Evolutionary conservation across 768 basidiomycete species (phyloP), one percentile per base, ranked within the genome.

Genomic region (Leccinum arenicola): DNA sequence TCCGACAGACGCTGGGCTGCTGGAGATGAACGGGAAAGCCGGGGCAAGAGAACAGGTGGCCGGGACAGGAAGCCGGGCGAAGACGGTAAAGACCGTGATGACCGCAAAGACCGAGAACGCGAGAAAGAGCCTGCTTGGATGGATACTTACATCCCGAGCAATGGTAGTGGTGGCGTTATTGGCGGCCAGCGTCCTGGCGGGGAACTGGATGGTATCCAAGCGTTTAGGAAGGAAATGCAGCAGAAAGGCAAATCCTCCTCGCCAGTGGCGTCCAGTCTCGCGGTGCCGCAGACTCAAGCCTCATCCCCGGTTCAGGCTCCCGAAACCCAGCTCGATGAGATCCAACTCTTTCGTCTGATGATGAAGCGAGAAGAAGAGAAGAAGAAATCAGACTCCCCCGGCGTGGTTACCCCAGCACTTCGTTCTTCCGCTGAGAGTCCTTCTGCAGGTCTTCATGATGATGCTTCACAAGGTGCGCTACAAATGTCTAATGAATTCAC

Each of bases 41-140:
- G 86, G 49, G 75, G 78, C 50, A 89, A 89, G 68, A 84, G 84
- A 35, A 67, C 76, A 27, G 70, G 75, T 63, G 84, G 81, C 40
- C 84, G 86, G 52, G 89, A 90, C 56, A 80, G 81, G 63, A 84
- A 84, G 63, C 49, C 66, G 50, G 78, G 73, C 15, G 81, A 81
- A 50, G 75, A 75, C 55, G 81, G 75, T 54, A 74, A 76, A 61
- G 84, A 83, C 54, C 77, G 82, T 31, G 82, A 86, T 53, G 72
- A 73, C 52, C 72, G 72, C 64, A 78, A 81, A 57, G 85, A 86
- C 64, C 73, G 76, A 57, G 78, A 79, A 33, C 84, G 83, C 65
- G 92, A 94, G 76, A 91, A 89, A 66, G 92, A 93, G 68, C 92
- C 91, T 23, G 91, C 91, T 17, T 94, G 91, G 91, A 94, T 94